These are phyloP conservation scores for Agaricus blazei DNA, from an alignment of 768 basidiomycete genomes.

Conservation along the genomic window DNA sequence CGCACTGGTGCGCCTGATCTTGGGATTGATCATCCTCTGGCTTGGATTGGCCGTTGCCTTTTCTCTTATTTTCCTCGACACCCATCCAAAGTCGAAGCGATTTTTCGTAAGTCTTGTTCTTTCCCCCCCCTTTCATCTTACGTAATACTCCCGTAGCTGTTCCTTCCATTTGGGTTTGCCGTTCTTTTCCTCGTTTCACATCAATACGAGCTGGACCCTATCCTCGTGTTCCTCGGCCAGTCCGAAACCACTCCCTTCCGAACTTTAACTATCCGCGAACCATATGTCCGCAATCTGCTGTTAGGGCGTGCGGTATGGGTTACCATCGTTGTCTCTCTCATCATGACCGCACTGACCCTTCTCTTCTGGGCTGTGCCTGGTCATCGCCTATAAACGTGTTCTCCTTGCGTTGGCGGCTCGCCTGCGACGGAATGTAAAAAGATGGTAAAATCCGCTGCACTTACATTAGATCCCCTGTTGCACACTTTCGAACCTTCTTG, in stretches of 20 bases:
- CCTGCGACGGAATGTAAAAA: background rate
- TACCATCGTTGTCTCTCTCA: slow-evolving; percentile 66
- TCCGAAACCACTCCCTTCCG: slow-evolving; percentile 98
- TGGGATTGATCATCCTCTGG: slow-evolving; percentile 87
- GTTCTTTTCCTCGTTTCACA: slow-evolving; percentile 90
- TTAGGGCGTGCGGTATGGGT: slow-evolving; percentile 92
- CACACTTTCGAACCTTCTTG: slow-evolving; percentile 4
- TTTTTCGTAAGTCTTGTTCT: slow-evolving; percentile 76
- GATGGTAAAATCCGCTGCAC: background rate
- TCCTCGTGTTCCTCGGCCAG: slow-evolving; percentile 89
- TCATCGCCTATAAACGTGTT: slow-evolving; percentile 59
- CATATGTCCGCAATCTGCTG: slow-evolving; percentile 89
- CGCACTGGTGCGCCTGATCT: slow-evolving; percentile 78
- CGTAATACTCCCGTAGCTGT: slow-evolving; percentile 54
- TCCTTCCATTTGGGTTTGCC: slow-evolving; percentile 89
- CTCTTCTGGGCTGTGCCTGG: slow-evolving; percentile 97
- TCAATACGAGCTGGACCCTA: slow-evolving; percentile 95
- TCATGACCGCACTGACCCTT: slow-evolving; percentile 78
- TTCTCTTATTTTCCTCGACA: slow-evolving; percentile 90
- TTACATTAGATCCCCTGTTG: background rate
- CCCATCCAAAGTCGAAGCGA: slow-evolving; percentile 85
- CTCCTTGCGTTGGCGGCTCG: background rate
- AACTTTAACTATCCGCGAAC: slow-evolving; percentile 86
- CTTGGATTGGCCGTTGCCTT: slow-evolving; percentile 90
- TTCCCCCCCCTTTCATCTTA: slow-evolving; percentile 6